Evolutionary conservation across 1,284 basidiomycete genomes (phyloP), one percentile per base, ranked within the genome.

Genomic region (Mycena sp.): DNA sequence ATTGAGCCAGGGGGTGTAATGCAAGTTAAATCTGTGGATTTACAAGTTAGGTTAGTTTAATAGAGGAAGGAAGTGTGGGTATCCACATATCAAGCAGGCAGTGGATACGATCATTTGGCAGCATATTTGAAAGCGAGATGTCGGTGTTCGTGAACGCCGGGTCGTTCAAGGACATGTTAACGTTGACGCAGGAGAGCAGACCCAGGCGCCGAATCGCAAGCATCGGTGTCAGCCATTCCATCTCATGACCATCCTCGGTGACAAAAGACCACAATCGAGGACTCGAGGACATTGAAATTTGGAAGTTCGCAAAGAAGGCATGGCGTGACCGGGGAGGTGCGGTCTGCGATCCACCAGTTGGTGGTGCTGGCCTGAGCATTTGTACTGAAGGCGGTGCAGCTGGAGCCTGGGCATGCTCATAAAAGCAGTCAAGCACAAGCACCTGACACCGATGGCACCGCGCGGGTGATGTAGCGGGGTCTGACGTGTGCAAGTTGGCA

Each of bases 381-480:
- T 14, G 16, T 19, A 43, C 30, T 19, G 25, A 14, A 21, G 35
- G 28, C 2, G 28, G 6, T 10, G 45, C 3, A 3, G 10, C 1
- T n/a, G n/a, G n/a, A n/a, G n/a, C n/a, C n/a, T n/a, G n/a, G n/a
- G n/a, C n/a, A n/a, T n/a, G n/a, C n/a, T n/a, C 66, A 48, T 74
- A 73, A 0, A 70, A 72, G 46, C 73, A 75, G 6, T 64, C 59
- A n/a, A 74, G 53, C 29, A 59, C 61, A 38, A 74, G 63, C 19
- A 74, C 72, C 56, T 71, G 69, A 60, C 73, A 74, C 11, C 73
- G 69, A 65, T 75, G 73, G 41, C 73, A 75, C 26, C 21, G 55
- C 40, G 44, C 46, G 21, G 32, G 45, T 32, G 11, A 30, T 7
- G 4, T 32, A 30, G 21, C 43, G 25, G 29, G 28, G 35, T 54